Percentiles rank a stretch among this genome's conserved stretches.
phyloP scores from a whole-genome alignment of 768 basidiomycete genomes.

The Trametes elegans region DNA sequence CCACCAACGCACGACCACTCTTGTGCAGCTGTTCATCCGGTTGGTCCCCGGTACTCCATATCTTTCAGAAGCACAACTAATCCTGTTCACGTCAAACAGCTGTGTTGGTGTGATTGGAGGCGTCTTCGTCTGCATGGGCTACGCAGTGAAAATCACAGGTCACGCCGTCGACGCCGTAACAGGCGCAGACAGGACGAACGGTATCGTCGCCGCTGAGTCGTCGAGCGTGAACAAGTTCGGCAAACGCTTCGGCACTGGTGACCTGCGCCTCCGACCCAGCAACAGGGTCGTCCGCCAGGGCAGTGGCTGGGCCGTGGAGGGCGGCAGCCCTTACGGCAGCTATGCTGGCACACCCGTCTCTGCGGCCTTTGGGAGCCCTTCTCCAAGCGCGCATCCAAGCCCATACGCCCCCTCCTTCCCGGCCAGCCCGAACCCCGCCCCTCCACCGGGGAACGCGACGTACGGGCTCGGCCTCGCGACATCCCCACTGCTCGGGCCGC shows the following conservation, averaged over 20 bases:
- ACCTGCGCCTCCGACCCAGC: conserved; percentile 54
- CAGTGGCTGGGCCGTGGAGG: conserved; percentile 58
- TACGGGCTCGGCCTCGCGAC: conserved; percentile 14
- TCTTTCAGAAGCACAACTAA: background rate
- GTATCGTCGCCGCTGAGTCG: conserved; percentile 64
- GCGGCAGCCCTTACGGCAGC: conserved; percentile 38
- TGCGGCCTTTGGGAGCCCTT: conserved; percentile 31
- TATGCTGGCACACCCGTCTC: conserved; percentile 37
- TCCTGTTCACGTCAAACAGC: conserved; percentile 31
- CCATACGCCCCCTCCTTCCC: conserved; percentile 9
- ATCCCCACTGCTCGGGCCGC: conserved; percentile 13
- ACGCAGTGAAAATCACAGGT: conserved; percentile 55
- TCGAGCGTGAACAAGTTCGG: conserved; percentile 54
- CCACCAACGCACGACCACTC: conserved; percentile 81
- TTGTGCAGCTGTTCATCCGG: conserved; percentile 81
- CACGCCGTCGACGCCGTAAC: conserved; percentile 67
- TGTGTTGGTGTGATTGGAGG: conserved; percentile 93
- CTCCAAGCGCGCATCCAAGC: conserved; percentile 8
- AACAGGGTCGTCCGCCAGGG: conserved; percentile 56
- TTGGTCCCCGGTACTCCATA: conserved; percentile 20
- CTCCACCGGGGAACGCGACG: conserved; percentile 1
- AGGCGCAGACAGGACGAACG: conserved; percentile 47
- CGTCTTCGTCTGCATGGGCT: conserved; percentile 81
- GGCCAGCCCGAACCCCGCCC: conserved; percentile 9
- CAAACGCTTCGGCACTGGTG: conserved; percentile 66